Percentiles rank a stretch among this genome's conserved stretches.
Evolutionary conservation across 495 filamentous ascomycete species (phyloP).

Genomic region (Penicillium canescens): DNA sequence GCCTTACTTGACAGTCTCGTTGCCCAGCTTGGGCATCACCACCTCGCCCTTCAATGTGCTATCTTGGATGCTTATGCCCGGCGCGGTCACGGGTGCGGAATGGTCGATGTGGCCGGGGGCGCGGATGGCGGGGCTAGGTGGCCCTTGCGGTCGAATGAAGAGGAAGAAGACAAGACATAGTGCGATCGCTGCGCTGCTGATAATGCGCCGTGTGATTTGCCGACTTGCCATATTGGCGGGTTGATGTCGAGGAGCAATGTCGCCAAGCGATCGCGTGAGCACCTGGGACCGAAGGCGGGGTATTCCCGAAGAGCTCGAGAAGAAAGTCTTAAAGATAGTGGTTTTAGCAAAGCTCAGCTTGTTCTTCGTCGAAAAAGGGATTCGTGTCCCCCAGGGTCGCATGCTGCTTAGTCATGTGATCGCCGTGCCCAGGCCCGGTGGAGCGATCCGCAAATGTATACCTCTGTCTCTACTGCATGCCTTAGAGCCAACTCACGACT

Average conservation of each 20-base stretch:
- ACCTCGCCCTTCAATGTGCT: slow-evolving; percentile 69
- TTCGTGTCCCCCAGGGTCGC: no score
- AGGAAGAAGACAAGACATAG: slow-evolving; percentile 41
- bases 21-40: slow-evolving; percentile 87
- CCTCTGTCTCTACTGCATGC: no score
- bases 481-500: no score
- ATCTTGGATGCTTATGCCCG: slow-evolving; percentile 29
- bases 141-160: slow-evolving; percentile 42
- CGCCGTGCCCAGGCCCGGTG: no score
- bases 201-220: slow-evolving; percentile 42
- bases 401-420: no score
- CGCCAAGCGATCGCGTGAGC: slow-evolving; percentile 4
- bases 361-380: neutral
- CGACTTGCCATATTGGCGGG: slow-evolving; percentile 40
- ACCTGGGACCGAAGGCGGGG: neutral
- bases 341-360: slow-evolving; percentile 2
- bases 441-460: no score
- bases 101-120: slow-evolving; percentile 45
- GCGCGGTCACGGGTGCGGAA: slow-evolving; percentile 12
- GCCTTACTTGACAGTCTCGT: slow-evolving; percentile 74
- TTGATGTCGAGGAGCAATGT: neutral
- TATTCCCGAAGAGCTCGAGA: neutral
- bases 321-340: neutral
- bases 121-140: slow-evolving; percentile 42
- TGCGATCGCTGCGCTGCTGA: slow-evolving; percentile 34